Evolutionary conservation across 2,329 filamentous ascomycete species (phyloP), one percentile per base, ranked within the genome.

Genomic region (Xylaria sp.): DNA sequence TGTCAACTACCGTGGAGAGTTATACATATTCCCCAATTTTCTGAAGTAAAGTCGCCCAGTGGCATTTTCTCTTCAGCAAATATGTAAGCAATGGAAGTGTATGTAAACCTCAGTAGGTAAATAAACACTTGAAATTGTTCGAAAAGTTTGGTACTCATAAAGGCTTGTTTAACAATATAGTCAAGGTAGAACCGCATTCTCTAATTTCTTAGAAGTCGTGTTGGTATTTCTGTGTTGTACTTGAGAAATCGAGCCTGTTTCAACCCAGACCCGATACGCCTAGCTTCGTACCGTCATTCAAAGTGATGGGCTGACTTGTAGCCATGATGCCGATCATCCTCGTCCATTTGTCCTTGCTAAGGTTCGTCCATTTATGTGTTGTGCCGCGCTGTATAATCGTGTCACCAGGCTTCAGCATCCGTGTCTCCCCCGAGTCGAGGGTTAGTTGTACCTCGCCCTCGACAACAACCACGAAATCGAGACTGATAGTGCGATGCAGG

Each of bases 371-470:
- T 28, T 50, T 32, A 48, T 52, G 61, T 6, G 9, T 36, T 4
- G 61, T 59, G 23, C 61, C 45, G 18, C 61, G 61, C 15, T 64
- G 53, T 15, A 64, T 30, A 1, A 34, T 25, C 6, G 18, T 58
- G 53, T 71, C 65, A n/a, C 67, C 64, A 12, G 46, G 23, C 52
- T 59, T 53, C 46, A 71, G 23, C 30, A 60, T 25, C 23, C 69
- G 60, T 12, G 6, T 52, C 67, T 71, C 67, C 18, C 69, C 69
- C 9, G 64, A 65, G 61, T 66, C 67, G 25, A 71, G 60, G 18
- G 55, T 34, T 10, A 70, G 57, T 43, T 71, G 63, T 25, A 66
- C 20, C 64, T 67, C 69, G 53, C 69, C 69, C 52, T 69, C 64
- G 23, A 70, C n/a, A 18, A 70, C 15, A 12, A 66, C 56, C 32